phyloP scores from a whole-genome alignment of 768 basidiomycete genomes.

The Auriscalpium microsporum region DNA sequence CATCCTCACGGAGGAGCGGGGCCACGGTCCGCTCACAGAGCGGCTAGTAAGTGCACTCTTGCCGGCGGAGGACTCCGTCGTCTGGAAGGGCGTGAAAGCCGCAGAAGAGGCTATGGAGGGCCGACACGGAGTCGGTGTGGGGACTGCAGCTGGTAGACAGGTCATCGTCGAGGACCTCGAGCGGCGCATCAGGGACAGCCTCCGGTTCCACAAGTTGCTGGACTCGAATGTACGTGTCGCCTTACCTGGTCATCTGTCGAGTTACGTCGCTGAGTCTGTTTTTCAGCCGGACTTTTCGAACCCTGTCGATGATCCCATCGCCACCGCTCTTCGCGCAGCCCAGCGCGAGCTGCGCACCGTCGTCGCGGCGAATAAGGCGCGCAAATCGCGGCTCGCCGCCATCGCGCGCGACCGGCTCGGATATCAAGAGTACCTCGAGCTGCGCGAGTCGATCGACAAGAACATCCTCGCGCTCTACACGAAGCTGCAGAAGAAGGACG shows the following conservation, averaged over 20 bases:
- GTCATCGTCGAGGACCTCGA: constrained; percentile 77
- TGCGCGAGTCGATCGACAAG: constrained; percentile 81
- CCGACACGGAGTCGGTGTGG: constrained; percentile 64
- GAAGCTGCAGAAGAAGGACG: constrained; percentile 78
- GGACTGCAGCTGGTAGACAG: constrained; percentile 69
- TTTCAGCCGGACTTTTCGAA: constrained; percentile 62
- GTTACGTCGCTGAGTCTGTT: constrained; percentile 10
- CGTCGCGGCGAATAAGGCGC: constrained; percentile 73
- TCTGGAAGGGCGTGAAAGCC: constrained; percentile 74
- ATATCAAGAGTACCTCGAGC: constrained; percentile 84
- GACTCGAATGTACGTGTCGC: constrained; percentile 50
- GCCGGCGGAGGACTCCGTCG: constrained; percentile 52
- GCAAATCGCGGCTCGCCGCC: constrained; percentile 60
- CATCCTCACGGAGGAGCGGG: constrained; percentile 62
- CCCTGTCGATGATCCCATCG: constrained; percentile 90
- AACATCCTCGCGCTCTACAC: constrained; percentile 66
- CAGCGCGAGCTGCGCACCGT: constrained; percentile 76
- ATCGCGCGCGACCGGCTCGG: constrained; percentile 83
- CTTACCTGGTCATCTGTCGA: constrained; percentile 13
- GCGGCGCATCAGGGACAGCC: constrained; percentile 62
- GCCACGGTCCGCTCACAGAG: constrained; percentile 85
- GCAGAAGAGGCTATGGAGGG: constrained; percentile 83
- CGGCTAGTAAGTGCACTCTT: constrained; percentile 68
- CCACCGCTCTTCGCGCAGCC: constrained; percentile 80
- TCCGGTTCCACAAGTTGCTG: constrained; percentile 68